Conservation (phyloP, 2,329 filamentous ascomycete species). For the Verticillium nonalfalfae region DNA sequence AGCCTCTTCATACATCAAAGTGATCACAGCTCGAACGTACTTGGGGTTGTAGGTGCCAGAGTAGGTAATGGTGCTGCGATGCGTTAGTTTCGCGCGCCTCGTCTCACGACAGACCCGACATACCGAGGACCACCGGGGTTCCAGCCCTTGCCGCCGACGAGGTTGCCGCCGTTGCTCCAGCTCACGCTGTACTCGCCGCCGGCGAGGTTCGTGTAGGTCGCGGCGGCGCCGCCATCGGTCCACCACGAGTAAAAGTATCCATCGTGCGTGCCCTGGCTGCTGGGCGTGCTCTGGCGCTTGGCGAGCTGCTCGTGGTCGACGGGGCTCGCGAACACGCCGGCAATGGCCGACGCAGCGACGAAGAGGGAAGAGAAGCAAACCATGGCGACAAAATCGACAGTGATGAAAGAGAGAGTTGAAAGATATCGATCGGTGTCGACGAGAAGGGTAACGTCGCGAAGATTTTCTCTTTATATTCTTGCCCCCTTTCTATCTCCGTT, state of each 20-base stretch:
- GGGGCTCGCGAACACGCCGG: conserved; percentile 7
- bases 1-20: not conserved
- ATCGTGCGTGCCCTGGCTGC: conserved; percentile 23
- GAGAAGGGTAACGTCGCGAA: not conserved
- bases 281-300: conserved; percentile 23
- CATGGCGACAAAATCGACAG: not conserved
- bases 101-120: conserved; percentile 13
- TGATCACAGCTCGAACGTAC: conserved; percentile 8
- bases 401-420: not conserved
- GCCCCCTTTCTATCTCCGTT: not conserved
- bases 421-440: not conserved
- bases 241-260: conserved; percentile 44
- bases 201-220: conserved; percentile 33
- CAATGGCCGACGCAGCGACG: conserved; percentile 5
- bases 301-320: conserved; percentile 3
- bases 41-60: conserved; percentile 24
- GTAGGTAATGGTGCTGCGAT: conserved; percentile 20
- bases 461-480: not conserved
- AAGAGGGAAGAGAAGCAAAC: not conserved
- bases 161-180: conserved; percentile 43
- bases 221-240: conserved; percentile 35
- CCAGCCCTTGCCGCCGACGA: conserved; percentile 55
- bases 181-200: conserved; percentile 35
- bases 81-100: not conserved
- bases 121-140: conserved; percentile 43